A percentile compares a stretch with the other conserved stretches of the same genome.
Conservation (phyloP, 305 asterid species). For the Solanum hybrid region DNA sequence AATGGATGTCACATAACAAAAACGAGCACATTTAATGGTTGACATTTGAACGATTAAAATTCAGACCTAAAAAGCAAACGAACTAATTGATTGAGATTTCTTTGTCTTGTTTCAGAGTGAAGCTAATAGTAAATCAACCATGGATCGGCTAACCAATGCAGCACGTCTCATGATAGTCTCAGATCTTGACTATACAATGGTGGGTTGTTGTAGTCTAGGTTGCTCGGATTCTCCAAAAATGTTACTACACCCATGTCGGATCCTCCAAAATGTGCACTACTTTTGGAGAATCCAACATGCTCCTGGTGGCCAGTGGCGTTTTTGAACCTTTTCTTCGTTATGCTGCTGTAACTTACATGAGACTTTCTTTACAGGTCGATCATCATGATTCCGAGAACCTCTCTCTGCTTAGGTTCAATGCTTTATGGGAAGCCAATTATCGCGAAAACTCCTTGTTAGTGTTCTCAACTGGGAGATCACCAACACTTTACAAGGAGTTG, state of each 20-base stretch:
- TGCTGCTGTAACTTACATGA: slow-evolving; percentile 9
- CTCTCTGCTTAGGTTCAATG: slow-evolving; percentile 88
- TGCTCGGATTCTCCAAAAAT: background rate
- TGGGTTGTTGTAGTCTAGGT: slow-evolving; percentile 20
- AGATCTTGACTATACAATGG: slow-evolving; percentile 97
- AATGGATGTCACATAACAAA: background rate
- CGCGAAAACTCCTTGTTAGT: slow-evolving; percentile 77
- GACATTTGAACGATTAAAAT: background rate
- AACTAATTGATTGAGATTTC: background rate
- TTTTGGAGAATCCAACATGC: background rate
- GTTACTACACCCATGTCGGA: background rate
- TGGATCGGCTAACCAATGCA: slow-evolving; percentile 63
- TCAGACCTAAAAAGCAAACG: background rate
- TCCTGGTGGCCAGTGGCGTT: background rate
- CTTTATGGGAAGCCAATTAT: slow-evolving; percentile 87
- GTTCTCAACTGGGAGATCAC: slow-evolving; percentile 97
- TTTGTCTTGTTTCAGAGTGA: slow-evolving; percentile 27
- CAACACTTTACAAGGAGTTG: slow-evolving; percentile 73
- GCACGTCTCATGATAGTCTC: slow-evolving; percentile 92
- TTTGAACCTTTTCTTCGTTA: background rate
- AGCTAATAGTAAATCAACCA: slow-evolving; percentile 21
- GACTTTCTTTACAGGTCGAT: slow-evolving; percentile 60
- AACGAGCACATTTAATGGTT: background rate
- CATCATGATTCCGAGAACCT: slow-evolving; percentile 72
- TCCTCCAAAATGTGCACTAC: background rate